These are phyloP conservation scores for Gracilaria gracilis DNA, from an alignment of 23 red algal species.

Conservation along the genomic window DNA sequence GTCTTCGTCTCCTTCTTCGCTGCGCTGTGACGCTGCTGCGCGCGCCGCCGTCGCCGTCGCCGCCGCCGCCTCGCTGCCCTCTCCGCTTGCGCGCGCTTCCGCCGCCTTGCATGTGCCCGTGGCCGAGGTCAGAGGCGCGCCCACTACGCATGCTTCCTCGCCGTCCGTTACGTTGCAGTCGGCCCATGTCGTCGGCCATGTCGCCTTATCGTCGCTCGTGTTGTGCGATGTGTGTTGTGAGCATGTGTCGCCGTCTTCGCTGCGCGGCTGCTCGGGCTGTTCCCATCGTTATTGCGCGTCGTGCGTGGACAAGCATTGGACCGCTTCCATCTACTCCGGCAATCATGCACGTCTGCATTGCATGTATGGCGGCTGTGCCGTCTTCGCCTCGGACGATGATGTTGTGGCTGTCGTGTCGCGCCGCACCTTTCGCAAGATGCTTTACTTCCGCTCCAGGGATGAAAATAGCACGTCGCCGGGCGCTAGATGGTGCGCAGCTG, in stretches of 20 bases:
- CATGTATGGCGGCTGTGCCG: slow-evolving; percentile 66
- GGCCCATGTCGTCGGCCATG: not conserved
- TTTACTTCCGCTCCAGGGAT: slow-evolving; percentile 76
- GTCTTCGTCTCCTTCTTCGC: too few species aligned
- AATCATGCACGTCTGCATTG: slow-evolving; percentile 71
- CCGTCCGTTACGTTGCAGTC: not conserved
- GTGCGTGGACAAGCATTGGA: slow-evolving; percentile 66
- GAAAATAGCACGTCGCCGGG: not conserved
- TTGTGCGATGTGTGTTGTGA: slow-evolving; percentile 66
- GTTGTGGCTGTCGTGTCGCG: slow-evolving; percentile 54
- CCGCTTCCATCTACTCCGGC: slow-evolving; percentile 62
- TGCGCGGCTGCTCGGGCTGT: slow-evolving; percentile 60
- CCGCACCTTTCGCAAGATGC: slow-evolving; percentile 71
- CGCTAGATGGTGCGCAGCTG: slow-evolving; percentile 69
- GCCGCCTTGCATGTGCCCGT: slow-evolving; percentile 36
- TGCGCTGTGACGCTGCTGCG: too few species aligned
- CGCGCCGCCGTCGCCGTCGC: too few species aligned
- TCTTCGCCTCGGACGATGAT: slow-evolving; percentile 51
- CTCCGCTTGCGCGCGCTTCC: not conserved
- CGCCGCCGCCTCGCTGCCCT: not conserved
- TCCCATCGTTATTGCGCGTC: slow-evolving; percentile 56
- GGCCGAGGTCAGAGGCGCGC: slow-evolving; percentile 34
- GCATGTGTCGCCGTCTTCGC: slow-evolving; percentile 30
- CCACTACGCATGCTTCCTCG: slow-evolving; percentile 8
- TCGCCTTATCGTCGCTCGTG: slow-evolving; percentile 6